These are phyloP conservation scores for Fusarium sp. DNA, from an alignment of 2,329 filamentous ascomycete species.

Conservation along the genomic window DNA sequence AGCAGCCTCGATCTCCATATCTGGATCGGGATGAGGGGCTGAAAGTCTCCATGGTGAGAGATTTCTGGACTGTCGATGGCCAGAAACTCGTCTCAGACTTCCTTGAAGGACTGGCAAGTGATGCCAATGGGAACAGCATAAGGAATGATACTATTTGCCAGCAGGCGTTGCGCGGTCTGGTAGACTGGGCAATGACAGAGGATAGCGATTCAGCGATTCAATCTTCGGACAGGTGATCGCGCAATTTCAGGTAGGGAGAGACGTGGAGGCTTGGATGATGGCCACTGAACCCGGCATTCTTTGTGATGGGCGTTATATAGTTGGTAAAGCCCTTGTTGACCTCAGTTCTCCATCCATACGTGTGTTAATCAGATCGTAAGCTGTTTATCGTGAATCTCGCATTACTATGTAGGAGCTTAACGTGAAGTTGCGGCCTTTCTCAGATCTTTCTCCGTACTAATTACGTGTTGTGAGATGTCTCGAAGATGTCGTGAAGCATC, in stretches of 20 bases:
- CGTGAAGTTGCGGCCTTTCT: background rate
- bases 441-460: background rate
- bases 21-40: background rate
- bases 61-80: background rate
- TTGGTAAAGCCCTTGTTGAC: too few species aligned
- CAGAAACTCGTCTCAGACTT: background rate
- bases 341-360: too few species aligned
- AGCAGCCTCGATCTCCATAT: background rate
- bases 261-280: background rate
- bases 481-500: background rate
- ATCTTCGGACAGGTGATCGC: rapidly evolving
- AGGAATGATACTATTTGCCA: background rate
- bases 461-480: background rate
- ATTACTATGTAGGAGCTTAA: background rate
- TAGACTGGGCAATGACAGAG: background rate
- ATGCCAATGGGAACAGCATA: background rate
- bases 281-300: background rate
- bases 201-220: background rate
- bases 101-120: background rate
- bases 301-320: background rate
- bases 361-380: background rate
- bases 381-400: background rate
- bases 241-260: background rate
- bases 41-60: background rate
- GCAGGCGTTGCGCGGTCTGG: background rate